phyloP scores from a whole-genome alignment of 495 filamentous ascomycete species.

The Apodospora peruviana region DNA sequence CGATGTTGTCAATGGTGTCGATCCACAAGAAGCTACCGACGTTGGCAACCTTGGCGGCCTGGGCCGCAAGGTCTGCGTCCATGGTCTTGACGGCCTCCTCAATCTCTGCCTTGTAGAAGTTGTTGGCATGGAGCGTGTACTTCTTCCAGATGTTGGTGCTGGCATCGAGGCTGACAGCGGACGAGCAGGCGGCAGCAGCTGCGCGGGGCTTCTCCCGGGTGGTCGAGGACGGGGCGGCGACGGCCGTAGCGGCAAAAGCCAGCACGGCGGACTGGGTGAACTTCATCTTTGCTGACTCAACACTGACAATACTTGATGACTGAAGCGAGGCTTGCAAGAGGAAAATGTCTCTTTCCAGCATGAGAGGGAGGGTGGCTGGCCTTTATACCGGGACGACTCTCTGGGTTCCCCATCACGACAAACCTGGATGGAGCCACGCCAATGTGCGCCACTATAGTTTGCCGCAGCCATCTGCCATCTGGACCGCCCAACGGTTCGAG shows the following conservation, averaged over 20 bases:
- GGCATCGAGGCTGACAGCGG: constrained; percentile 46
- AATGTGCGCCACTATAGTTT: not conserved
- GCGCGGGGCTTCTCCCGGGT: constrained; percentile 21
- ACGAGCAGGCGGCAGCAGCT: constrained; percentile 35
- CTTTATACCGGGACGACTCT: constrained; percentile 27
- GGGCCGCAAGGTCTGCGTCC: constrained; percentile 30
- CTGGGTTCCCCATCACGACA: constrained; percentile 3
- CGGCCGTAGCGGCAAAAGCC: constrained; percentile 37
- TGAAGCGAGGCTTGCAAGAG: constrained; percentile 10
- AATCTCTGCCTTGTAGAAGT: constrained; percentile 51
- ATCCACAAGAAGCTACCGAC: constrained; percentile 68
- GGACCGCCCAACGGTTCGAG: not conserved
- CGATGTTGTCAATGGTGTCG: constrained; percentile 56
- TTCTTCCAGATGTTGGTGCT: constrained; percentile 49
- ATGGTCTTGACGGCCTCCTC: constrained; percentile 39
- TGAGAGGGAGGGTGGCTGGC: constrained; percentile 19
- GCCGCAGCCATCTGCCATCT: not conserved
- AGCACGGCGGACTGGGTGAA: constrained; percentile 31
- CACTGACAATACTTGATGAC: constrained; percentile 11
- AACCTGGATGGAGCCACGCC: not conserved
- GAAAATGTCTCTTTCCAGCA: constrained; percentile 1
- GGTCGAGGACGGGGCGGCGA: constrained; percentile 35
- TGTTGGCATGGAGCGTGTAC: constrained; percentile 53
- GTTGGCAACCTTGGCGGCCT: constrained; percentile 52
- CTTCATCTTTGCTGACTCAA: constrained; percentile 38